Conservation (phyloP, 2,329 filamentous ascomycete genomes). For the Alternaria sp. region DNA sequence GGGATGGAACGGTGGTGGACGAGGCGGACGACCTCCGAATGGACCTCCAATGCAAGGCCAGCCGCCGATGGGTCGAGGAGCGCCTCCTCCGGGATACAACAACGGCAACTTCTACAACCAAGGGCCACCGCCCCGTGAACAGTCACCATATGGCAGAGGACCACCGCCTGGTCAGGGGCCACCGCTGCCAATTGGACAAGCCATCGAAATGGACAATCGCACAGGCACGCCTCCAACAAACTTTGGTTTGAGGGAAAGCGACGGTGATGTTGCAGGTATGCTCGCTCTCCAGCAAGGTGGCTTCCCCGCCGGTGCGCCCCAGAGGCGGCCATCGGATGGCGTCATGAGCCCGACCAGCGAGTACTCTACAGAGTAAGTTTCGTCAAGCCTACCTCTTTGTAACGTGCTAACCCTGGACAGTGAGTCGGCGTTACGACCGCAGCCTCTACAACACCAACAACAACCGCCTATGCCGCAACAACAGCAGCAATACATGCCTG, state of each 20-base stretch:
- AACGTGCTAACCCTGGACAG: constrained; percentile 16
- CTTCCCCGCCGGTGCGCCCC: constrained; percentile 36
- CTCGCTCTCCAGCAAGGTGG: constrained; percentile 69
- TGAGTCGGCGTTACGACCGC: constrained; percentile 10
- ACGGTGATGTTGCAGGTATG: constrained; percentile 77
- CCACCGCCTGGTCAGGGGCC: constrained; percentile 57
- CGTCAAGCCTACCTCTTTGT: too few relatives aligned
- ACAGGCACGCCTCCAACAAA: constrained; percentile 38
- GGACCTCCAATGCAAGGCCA: constrained; percentile 43
- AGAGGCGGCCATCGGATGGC: constrained; percentile 33
- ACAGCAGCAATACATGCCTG: constrained; percentile 52
- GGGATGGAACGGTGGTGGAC: constrained; percentile 49
- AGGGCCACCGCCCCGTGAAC: constrained; percentile 48
- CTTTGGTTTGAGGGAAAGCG: constrained; percentile 64
- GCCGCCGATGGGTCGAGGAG: constrained; percentile 49
- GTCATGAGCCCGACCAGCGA: constrained; percentile 66
- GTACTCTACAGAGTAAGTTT: constrained; percentile 75
- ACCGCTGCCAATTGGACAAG: constrained; percentile 60
- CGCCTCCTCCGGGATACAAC: constrained; percentile 52
- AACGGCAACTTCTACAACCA: constrained; percentile 46
- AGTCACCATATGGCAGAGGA: constrained; percentile 58
- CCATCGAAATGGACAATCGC: constrained; percentile 80
- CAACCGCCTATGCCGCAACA: constrained; percentile 21
- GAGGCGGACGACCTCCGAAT: constrained; percentile 42
- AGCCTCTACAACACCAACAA: constrained; percentile 30